A percentile compares a stretch with the other conserved stretches of the same genome.
phyloP scores from a whole-genome alignment of 441 rosid genomes.

The Aleurites moluccanus region DNA sequence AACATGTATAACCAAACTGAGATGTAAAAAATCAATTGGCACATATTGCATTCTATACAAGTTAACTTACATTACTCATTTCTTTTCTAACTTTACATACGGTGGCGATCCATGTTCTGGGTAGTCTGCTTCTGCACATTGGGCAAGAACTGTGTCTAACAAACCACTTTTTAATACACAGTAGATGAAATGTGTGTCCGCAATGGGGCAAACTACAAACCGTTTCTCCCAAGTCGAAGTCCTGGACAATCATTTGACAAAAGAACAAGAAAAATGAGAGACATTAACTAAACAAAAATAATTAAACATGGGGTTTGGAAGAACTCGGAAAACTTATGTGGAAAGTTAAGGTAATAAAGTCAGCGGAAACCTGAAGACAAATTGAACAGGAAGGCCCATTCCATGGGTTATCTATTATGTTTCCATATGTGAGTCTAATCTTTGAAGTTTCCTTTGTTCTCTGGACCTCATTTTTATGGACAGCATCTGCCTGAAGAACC shows the following conservation, averaged over 20 bases:
- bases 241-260: slow-evolving; percentile 29
- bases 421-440: slow-evolving; percentile 13
- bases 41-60: too few relatives aligned
- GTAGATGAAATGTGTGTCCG: slow-evolving; percentile 36
- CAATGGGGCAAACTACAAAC: slow-evolving; percentile 34
- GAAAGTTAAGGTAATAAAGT: not conserved
- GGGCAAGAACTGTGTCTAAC: slow-evolving; percentile 39
- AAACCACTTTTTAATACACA: slow-evolving; percentile 34
- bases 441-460: slow-evolving; percentile 3
- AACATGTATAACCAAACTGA: not conserved
- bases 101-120: slow-evolving; percentile 6
- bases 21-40: not conserved
- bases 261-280: not conserved
- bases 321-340: not conserved
- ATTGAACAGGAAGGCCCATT: slow-evolving; percentile 34
- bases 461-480: not conserved
- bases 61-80: not conserved
- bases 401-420: slow-evolving; percentile 28
- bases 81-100: not conserved
- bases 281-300: too few relatives aligned
- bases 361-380: slow-evolving; percentile 41
- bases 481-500: slow-evolving; percentile 1
- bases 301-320: not conserved
- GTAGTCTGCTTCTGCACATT: slow-evolving; percentile 34
- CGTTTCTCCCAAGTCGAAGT: slow-evolving; percentile 27